These are phyloP conservation scores for Cytospora chrysosperma DNA, from an alignment of 2,329 filamentous ascomycete species.

Conservation along the genomic window DNA sequence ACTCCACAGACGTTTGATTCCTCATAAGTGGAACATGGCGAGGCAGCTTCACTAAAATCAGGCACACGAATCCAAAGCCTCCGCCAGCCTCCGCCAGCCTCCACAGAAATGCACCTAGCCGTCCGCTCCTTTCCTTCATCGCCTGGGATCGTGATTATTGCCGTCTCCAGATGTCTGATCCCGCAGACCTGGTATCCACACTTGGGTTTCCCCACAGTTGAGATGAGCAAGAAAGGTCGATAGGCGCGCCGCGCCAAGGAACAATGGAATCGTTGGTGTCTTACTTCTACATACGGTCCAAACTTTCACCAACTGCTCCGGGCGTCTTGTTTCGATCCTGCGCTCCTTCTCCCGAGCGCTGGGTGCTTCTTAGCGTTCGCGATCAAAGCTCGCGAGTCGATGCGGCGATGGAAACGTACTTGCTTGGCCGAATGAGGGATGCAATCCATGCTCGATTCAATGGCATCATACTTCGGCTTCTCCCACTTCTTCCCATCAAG, in stretches of 20 bases:
- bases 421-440: not conserved
- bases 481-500: not conserved
- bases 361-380: not conserved
- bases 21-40: slow-evolving; percentile 10
- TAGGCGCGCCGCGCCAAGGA: not conserved
- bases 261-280: not conserved
- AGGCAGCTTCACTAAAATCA: not conserved
- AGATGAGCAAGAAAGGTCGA: not conserved
- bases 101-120: not conserved
- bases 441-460: not conserved
- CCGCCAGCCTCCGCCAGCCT: not conserved
- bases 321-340: slow-evolving; percentile 1
- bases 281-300: not conserved
- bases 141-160: not conserved
- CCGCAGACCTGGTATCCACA: not conserved
- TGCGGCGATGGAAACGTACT: not conserved
- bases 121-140: not conserved
- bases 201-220: not conserved
- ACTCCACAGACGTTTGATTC: not conserved
- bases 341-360: not conserved
- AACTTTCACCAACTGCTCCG: not conserved
- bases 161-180: not conserved
- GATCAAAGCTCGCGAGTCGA: slow-evolving; percentile 1
- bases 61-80: slow-evolving; percentile 1
- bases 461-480: not conserved